phyloP scores from a whole-genome alignment of 805 yeast genomes.

The Saccharomyces cerevisiae region DNA sequence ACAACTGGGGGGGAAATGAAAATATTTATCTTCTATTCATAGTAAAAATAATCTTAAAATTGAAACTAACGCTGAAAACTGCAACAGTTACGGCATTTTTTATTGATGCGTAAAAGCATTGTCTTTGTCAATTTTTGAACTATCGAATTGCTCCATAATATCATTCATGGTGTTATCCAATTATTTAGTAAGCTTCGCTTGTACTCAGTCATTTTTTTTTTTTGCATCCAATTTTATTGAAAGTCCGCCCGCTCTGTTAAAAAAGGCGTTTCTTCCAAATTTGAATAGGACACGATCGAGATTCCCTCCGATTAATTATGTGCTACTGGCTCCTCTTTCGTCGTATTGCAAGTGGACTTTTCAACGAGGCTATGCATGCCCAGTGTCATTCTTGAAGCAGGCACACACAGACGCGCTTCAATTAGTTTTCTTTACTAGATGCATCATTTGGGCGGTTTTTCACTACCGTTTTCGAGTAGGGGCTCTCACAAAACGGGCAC shows the following conservation, averaged over 20 bases:
- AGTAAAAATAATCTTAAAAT: too few species aligned
- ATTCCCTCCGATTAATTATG: neutral
- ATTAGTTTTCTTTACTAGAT: neutral
- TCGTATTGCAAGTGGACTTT: neutral
- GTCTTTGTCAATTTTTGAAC: too few species aligned
- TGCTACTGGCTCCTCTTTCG: neutral
- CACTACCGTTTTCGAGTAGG: neutral
- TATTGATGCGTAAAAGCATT: too few species aligned
- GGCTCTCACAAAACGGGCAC: neutral
- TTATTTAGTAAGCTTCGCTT: too few species aligned
- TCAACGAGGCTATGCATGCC: neutral
- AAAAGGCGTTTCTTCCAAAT: neutral
- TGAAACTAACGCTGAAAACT: too few species aligned
- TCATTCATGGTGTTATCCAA: too few species aligned
- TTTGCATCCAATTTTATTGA: neutral
- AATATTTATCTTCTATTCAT: too few species aligned
- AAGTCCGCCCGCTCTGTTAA: too few species aligned
- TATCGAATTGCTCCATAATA: neutral
- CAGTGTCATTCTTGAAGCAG: neutral
- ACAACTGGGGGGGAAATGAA: too few species aligned
- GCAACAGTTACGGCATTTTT: too few species aligned
- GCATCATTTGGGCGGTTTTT: neutral
- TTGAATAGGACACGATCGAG: neutral
- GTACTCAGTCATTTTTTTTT: too few species aligned
- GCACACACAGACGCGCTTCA: neutral